Evolutionary conservation across 495 filamentous ascomycete species (phyloP), one percentile per base, ranked within the genome.

Genomic region (Aspergillus sclerotiicarbonarius): DNA sequence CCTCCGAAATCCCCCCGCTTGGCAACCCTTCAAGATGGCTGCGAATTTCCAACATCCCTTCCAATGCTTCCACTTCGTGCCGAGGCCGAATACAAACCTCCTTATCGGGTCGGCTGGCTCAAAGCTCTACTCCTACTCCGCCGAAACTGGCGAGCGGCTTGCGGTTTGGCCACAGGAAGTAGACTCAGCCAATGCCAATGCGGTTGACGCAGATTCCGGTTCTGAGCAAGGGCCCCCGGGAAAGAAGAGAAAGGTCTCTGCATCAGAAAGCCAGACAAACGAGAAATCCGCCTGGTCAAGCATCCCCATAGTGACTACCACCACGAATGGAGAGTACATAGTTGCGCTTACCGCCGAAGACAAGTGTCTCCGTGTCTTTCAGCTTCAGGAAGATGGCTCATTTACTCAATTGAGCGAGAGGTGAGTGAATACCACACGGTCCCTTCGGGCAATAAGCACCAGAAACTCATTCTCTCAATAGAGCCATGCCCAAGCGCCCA

Each of bases 401-500:
- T 71, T 98, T 18, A 73, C 79, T 50, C 78, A 88, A 62, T 67
- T 93, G 35, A 96, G 86, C 70, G 78, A 84, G 67, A 85, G 93
- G 90, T 89, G 74, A 63, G 77, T 47, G 3, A 18, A 20, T 2
- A n/a, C 57, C 9, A 1, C 25, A 50, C 13, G 8, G 10, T 20
- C 18, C 33, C 3, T 20, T 6, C n/a, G 2, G 10, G 13, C 12
- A 4, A 15, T 37, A 18, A 2, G 13, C n/a, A 33, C 47, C 18
- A 46, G 9, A 44, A 47, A 47, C 65, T 72, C 19, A 68, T 62
- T 2, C 19, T 16, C 43, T 44, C 46, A 50, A 46, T 64, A 96
- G 91, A 72, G 71, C 70, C 57, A 95, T 97, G 90, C 89, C 92
- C 41, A 97, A 97, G 73, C 86, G 92, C 43, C 90, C 90, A 30